Conservation (phyloP, 2,329 filamentous ascomycete genomes). For the Orbilia ellipsospora region DNA sequence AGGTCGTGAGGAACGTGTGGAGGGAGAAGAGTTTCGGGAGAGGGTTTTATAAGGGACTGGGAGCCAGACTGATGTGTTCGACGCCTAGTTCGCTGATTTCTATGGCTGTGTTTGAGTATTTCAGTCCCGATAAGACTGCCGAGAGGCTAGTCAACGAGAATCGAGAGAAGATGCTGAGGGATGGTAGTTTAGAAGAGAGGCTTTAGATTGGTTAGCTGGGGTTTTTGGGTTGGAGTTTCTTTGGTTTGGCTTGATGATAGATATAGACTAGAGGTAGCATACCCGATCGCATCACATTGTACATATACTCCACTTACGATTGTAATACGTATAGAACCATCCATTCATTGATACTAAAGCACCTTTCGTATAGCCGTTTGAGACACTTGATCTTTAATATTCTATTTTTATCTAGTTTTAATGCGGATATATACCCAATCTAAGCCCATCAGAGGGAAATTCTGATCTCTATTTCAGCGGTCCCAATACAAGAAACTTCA, state of each 20-base stretch:
- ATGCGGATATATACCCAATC: no score
- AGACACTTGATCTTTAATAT: no score
- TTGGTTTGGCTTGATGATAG: constrained; percentile 8
- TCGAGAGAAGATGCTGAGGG: neutral
- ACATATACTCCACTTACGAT: neutral
- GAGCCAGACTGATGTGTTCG: constrained; percentile 40
- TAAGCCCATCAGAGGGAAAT: no score
- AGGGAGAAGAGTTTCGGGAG: constrained; percentile 32
- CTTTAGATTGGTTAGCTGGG: constrained; percentile 7
- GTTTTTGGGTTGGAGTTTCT: neutral
- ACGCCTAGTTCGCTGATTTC: constrained; percentile 52
- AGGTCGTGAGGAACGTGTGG: constrained; percentile 40
- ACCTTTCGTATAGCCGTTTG: no score
- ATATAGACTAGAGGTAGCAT: neutral
- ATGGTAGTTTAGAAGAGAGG: constrained; percentile 24
- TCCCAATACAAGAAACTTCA: neutral
- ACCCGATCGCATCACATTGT: neutral
- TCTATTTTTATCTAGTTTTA: no score
- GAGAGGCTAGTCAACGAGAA: constrained; percentile 8
- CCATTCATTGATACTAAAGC: neutral
- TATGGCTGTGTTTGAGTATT: constrained; percentile 55
- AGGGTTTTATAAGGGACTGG: constrained; percentile 52
- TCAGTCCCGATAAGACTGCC: constrained; percentile 45
- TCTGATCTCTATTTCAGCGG: neutral
- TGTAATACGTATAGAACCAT: neutral